Evolutionary conservation across 768 basidiomycete species (phyloP), one percentile per base, ranked within the genome.

Genomic region (Xerocomellus amylosporus): DNA sequence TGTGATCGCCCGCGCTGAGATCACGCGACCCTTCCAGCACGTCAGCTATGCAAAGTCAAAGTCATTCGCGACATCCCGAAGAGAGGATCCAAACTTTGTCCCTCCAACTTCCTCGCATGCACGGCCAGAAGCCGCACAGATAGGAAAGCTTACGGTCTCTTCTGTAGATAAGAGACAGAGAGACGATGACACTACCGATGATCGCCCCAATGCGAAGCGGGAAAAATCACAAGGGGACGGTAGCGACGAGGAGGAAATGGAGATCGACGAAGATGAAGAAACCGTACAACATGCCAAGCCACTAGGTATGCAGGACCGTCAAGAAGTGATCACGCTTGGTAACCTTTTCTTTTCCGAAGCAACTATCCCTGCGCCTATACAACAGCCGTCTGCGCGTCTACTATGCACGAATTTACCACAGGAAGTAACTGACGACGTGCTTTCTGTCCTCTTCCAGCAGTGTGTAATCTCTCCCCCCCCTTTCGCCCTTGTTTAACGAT

Each of bases 361-460:
- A 48, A 61, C 73, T 49, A 71, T 83, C 55, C 82, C 82, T 34
- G 73, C 75, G 43, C 72, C 77, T 43, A 74, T 74, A 39, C 81
- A 83, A 50, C 79, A 79, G 47, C 82, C 81, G 50, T 82, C 85
- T 31, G 73, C 81, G 43, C 78, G 85, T 42, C 71, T 94, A 51
- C 73, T 88, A 51, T 91, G 90, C 71, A 86, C 89, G 51, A 95
- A 95, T 71, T 76, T 98, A 20, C 94, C 94, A 0, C 84, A 88
- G 68, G 93, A 97, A 70, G 91, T 94, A 44, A 92, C 88, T 28
- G 86, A 91, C 61, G 87, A 88, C 56, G 88, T 94, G 30, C 79
- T 98, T 26, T 82, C 85, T 4, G 90, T 93, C 17, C 74, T 97
- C 17, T 96, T 96, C 77, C 89, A 93, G 71, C 91, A 94, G 93